Percentiles rank a stretch among this genome's conserved stretches.
phyloP scores from a whole-genome alignment of 495 filamentous ascomycete species.

The Hypoxylon trugodes region DNA sequence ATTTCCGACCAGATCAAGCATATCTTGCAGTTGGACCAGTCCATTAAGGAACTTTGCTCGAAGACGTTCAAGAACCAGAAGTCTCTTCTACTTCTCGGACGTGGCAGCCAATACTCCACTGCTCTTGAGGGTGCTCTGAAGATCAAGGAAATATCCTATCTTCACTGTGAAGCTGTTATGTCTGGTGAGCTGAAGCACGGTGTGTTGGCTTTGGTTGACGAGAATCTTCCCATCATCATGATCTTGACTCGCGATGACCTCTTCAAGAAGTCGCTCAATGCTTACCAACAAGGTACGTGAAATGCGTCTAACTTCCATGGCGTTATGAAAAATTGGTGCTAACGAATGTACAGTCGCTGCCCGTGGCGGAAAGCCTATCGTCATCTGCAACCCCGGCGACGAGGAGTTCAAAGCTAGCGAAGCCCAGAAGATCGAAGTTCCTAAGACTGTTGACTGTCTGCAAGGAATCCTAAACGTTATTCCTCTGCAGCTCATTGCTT shows the following conservation, averaged over 20 bases:
- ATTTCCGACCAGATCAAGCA: constrained; percentile 92
- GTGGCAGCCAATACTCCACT: constrained; percentile 95
- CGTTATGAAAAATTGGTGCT: constrained; percentile 4
- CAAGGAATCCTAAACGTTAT: constrained; percentile 98
- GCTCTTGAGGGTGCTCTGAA: constrained; percentile 98
- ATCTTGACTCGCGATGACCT: constrained; percentile 94
- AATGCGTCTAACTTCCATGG: neutral
- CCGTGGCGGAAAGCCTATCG: constrained; percentile 91
- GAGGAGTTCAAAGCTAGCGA: constrained; percentile 85
- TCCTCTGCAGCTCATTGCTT: constrained; percentile 94
- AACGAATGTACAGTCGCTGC: constrained; percentile 75
- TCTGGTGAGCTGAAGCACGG: constrained; percentile 99
- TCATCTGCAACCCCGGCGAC: constrained; percentile 94
- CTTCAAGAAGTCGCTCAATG: constrained; percentile 96
- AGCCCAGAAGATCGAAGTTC: constrained; percentile 97
- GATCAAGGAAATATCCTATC: constrained; percentile 99
- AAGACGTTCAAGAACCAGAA: constrained; percentile 97
- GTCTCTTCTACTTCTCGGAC: constrained; percentile 88
- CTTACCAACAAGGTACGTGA: constrained; percentile 91
- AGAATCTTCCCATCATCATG: constrained; percentile 99
- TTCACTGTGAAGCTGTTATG: constrained; percentile 99
- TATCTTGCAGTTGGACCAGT: constrained; percentile 86
- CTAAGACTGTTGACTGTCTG: constrained; percentile 91
- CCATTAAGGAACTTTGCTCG: constrained; percentile 90
- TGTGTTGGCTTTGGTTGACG: constrained; percentile 95